phyloP scores from a whole-genome alignment of 352 stramenopile species.

The Detonula confervacea region DNA sequence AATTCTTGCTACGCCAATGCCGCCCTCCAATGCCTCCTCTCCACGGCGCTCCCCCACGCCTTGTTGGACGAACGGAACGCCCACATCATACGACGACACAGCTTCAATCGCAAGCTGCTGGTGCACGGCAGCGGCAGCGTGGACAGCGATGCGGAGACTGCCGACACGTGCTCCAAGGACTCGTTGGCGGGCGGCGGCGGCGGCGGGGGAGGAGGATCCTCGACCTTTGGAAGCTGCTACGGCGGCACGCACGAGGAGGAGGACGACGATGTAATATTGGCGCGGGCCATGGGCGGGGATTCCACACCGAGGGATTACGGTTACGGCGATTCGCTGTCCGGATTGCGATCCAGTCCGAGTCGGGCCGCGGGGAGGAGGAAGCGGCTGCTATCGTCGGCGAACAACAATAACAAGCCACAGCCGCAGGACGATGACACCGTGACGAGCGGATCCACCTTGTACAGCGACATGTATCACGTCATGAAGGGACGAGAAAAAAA shows the following conservation, averaged over 20 bases:
- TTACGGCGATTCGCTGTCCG: slow-evolving; percentile 2
- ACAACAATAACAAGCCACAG: slow-evolving; percentile 29
- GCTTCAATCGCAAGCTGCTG: slow-evolving; percentile 79
- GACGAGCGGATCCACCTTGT: slow-evolving; percentile 28
- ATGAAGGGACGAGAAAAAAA: slow-evolving; percentile 53
- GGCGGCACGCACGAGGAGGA: slow-evolving; percentile 41
- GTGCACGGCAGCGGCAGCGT: slow-evolving; percentile 66
- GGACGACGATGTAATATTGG: slow-evolving; percentile 37
- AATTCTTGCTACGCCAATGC: slow-evolving; percentile 85
- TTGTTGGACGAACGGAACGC: slow-evolving; percentile 71
- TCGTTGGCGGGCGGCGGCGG: slow-evolving; percentile 19
- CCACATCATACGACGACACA: slow-evolving; percentile 76
- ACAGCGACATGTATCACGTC: slow-evolving; percentile 55
- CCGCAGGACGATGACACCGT: slow-evolving; percentile 46
- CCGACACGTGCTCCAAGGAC: slow-evolving; percentile 19
- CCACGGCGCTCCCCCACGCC: slow-evolving; percentile 73
- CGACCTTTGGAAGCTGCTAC: slow-evolving; percentile 38
- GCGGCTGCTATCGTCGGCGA: no score
- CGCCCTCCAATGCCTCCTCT: slow-evolving; percentile 78
- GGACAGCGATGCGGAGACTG: slow-evolving; percentile 61
- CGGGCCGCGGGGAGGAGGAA: slow-evolving; percentile 12
- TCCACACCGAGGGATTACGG: no score
- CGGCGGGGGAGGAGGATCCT: no score
- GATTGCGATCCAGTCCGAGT: background rate
- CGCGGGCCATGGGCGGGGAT: slow-evolving; percentile 15